Conservation (phyloP, 1,284 basidiomycete species). For the Cryptococcus jaspeensis region DNA sequence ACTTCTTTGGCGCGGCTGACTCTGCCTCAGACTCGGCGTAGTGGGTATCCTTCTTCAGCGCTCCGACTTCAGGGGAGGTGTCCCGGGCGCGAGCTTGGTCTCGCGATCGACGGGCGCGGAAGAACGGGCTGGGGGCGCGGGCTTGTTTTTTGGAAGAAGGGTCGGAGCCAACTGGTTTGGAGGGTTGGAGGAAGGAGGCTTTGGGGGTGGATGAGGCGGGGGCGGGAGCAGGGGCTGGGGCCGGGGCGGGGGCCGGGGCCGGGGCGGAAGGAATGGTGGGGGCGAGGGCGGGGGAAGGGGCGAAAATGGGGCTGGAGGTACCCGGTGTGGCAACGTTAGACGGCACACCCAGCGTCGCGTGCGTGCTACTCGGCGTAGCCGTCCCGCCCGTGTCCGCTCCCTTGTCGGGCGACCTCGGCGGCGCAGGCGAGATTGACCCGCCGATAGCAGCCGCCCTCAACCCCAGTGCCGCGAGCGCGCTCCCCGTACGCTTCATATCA, state of each 20-base stretch:
- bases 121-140: conserved; percentile 48
- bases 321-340: too few species aligned
- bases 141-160: conserved; percentile 3
- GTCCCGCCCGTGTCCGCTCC: too few species aligned
- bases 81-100: conserved; percentile 56
- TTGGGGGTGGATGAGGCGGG: conserved; percentile 9
- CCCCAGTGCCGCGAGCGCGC: conserved; percentile 42
- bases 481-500: conserved; percentile 21
- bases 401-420: conserved; percentile 14
- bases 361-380: too few species aligned
- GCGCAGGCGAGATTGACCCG: conserved; percentile 7
- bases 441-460: conserved; percentile 32
- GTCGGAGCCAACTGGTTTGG: conserved; percentile 32
- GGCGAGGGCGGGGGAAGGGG: background rate
- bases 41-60: conserved; percentile 64
- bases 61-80: conserved; percentile 66
- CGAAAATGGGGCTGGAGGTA: background rate
- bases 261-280: background rate
- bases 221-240: background rate
- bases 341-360: too few species aligned
- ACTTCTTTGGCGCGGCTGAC: conserved; percentile 53
- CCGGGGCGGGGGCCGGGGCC: background rate
- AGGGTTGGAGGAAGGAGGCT: conserved; percentile 27
- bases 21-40: conserved; percentile 65
- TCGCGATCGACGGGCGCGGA: conserved; percentile 43